Conservation (phyloP, 2,329 filamentous ascomycete species). For the Colletotrichum zoysiae region DNA sequence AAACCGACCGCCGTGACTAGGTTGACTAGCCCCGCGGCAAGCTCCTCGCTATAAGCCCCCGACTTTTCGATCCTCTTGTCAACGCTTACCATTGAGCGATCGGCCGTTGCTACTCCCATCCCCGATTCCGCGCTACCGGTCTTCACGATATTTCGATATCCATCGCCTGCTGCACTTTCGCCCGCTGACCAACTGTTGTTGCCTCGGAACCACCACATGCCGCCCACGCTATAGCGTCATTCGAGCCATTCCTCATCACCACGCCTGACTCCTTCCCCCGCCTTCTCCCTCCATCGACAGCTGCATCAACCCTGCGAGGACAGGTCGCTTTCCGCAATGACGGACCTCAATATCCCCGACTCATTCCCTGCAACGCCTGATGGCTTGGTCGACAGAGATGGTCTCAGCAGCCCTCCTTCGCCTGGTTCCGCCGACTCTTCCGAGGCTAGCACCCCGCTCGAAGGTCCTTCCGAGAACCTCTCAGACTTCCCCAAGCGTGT, state of each 20-base stretch:
- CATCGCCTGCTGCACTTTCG: slow-evolving; percentile 20
- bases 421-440: slow-evolving; percentile 62
- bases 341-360: slow-evolving; percentile 47
- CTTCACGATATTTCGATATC: slow-evolving; percentile 15
- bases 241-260: background rate
- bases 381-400: slow-evolving; percentile 53
- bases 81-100: slow-evolving; percentile 27
- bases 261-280: background rate
- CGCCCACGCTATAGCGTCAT: slow-evolving; percentile 19
- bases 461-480: slow-evolving; percentile 51
- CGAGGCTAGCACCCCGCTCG: slow-evolving; percentile 62
- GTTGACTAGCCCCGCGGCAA: slow-evolving; percentile 25
- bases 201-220: slow-evolving; percentile 14
- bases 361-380: slow-evolving; percentile 62
- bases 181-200: background rate
- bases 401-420: slow-evolving; percentile 55
- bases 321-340: slow-evolving; percentile 25
- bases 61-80: slow-evolving; percentile 31
- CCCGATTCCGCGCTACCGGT: slow-evolving; percentile 2
- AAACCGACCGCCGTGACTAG: slow-evolving; percentile 25
- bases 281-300: slow-evolving; percentile 6
- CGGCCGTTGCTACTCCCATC: slow-evolving; percentile 11
- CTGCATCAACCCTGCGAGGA: background rate
- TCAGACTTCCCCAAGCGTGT: slow-evolving; percentile 62
- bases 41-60: slow-evolving; percentile 24